Base-by-base conservation (phyloP, 768 basidiomycete species). In the Boletus speciosus region DNA sequence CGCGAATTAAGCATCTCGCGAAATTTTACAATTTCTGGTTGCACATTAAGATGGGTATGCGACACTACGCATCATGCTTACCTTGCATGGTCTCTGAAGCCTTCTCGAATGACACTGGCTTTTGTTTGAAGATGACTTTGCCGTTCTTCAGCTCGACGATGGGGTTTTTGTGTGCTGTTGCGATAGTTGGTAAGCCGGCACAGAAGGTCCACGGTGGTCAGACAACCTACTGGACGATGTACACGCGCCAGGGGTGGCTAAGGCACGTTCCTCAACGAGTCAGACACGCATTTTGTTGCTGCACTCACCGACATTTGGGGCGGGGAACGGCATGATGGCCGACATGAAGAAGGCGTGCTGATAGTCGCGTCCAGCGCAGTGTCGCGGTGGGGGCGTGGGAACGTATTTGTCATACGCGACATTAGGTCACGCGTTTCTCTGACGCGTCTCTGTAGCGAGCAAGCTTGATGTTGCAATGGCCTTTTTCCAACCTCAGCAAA, bases 11-110 rank as follows among this genome's bases (percentile, higher is more conserved):
- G 71, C 81, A 87, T 83, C 55, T 81, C 80, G 11, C 90, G 82
- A 68, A 91, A 90, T 60, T 80, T 80, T 45, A 92, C 86, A 34
- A 88, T 86, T 66, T 90, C 88, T 91, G 60, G 10, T 34, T 29
- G 41, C 14, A 49, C 19, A 36, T 65, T 57, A 41, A 49, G 4
- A 51, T 11, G 12, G 32, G 25, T 34, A 34, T 2, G 47, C 6
- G 31, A 49, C 19, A 31, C 19, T 0, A 32, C 14, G 31, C 23
- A 41, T 39, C 11, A 47, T 49, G 66, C 78, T 45, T 54, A 87
- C 91, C 90, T 78, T 88, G 86, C 62, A 93, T 78, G 15, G 90
- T 90, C 66, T 91, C 88, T 6, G 86, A 87, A 61, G 83, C 77
- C 67, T 90, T 90, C 71, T 91, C 88, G 46, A 89, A 81, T 0